Evolutionary conservation across 441 rosid species (phyloP).

Genomic region (Populus hybrid): DNA sequence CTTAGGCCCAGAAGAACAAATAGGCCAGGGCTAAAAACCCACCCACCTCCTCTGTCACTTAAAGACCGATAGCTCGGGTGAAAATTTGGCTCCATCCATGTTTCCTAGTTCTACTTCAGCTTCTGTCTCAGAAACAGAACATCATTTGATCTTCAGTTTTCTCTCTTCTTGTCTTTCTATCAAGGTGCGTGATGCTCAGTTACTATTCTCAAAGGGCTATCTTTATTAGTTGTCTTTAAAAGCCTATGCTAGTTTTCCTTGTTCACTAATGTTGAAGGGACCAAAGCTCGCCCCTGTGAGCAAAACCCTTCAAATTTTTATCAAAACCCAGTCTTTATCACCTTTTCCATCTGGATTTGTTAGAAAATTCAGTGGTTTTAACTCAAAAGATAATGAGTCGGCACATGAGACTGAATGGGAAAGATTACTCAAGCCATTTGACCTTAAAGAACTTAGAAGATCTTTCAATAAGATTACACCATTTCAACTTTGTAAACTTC

Average conservation of each 20-base stretch:
- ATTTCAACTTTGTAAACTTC: conserved; percentile 66
- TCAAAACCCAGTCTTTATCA: conserved; percentile 6
- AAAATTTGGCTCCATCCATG: neutral
- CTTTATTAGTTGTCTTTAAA: neutral
- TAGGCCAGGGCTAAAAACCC: neutral
- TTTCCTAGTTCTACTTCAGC: neutral
- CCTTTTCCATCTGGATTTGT: conserved; percentile 22
- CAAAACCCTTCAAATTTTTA: conserved; percentile 28
- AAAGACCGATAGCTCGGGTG: neutral
- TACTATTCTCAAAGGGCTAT: neutral
- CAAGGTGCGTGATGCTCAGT: neutral
- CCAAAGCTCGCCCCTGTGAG: conserved; percentile 34
- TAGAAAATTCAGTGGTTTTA: conserved; percentile 14
- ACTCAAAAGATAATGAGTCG: conserved; percentile 16
- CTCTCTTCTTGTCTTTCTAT: neutral
- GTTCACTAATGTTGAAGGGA: conserved; percentile 43
- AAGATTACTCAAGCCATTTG: conserved; percentile 75
- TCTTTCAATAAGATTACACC: conserved; percentile 59
- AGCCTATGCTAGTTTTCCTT: neutral
- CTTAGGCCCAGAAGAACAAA: neutral
- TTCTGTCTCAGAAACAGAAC: neutral
- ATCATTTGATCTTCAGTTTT: neutral
- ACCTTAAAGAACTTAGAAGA: conserved; percentile 54
- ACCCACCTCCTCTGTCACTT: neutral
- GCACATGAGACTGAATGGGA: conserved; percentile 68